A percentile compares a stretch with the other conserved stretches of the same genome.
phyloP scores from a whole-genome alignment of 352 stramenopile species.

The Blastocystis sp. region DNA sequence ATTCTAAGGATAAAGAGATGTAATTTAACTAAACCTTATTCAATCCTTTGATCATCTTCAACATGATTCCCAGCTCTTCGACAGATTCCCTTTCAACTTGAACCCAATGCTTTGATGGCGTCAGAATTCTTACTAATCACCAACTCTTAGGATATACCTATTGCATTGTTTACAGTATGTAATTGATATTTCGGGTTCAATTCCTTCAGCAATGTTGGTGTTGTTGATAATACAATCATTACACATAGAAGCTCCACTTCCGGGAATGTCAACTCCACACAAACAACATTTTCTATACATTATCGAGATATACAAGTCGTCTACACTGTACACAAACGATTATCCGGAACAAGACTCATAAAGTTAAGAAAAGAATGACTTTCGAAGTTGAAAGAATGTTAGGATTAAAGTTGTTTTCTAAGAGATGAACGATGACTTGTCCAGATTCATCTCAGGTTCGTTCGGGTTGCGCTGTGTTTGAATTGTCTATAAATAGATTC shows the following conservation, averaged over 20 bases:
- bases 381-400: background rate
- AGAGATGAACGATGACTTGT: too few species aligned
- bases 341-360: constrained; percentile 19
- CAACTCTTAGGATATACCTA: constrained; percentile 72
- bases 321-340: constrained; percentile 9
- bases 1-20: background rate
- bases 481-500: too few species aligned
- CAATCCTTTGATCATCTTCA: constrained; percentile 85
- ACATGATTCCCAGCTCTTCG: constrained; percentile 93
- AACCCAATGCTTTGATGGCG: constrained; percentile 79
- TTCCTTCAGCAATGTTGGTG: constrained; percentile 95
- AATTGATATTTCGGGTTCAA: constrained; percentile 92
- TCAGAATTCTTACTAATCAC: background rate
- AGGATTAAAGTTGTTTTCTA: too few species aligned
- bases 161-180: constrained; percentile 93
- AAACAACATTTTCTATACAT: constrained; percentile 85
- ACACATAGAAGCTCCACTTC: constrained; percentile 97
- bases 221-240: constrained; percentile 90
- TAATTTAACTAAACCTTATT: constrained; percentile 72
- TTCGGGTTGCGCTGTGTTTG: too few species aligned
- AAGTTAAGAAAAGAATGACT: background rate
- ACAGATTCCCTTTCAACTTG: constrained; percentile 90
- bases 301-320: background rate
- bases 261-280: constrained; percentile 90
- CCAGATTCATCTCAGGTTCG: too few species aligned